Evolutionary conservation across 2,329 filamentous ascomycete species (phyloP).

Genomic region (Colletotrichum limetticola): DNA sequence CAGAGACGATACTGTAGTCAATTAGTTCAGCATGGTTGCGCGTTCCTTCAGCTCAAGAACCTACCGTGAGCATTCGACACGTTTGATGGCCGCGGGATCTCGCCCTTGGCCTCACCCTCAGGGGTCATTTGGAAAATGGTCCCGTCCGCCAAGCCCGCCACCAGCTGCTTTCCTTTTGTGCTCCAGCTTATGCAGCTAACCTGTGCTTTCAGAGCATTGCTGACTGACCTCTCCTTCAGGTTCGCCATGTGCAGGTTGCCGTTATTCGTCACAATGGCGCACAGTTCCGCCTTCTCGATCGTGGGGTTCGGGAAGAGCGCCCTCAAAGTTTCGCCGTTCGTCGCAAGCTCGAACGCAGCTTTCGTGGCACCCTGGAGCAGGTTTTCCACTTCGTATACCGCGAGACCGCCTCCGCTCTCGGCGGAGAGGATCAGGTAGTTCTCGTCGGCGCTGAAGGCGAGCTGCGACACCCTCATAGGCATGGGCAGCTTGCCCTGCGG

Average conservation of each 20-base stretch:
- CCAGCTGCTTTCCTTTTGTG: slow-evolving; percentile 89
- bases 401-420: slow-evolving; percentile 82
- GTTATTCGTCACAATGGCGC: slow-evolving; percentile 82
- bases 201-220: slow-evolving; percentile 73
- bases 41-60: slow-evolving; percentile 40
- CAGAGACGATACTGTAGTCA: slow-evolving; percentile 75
- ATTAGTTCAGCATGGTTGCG: slow-evolving; percentile 41
- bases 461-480: slow-evolving; percentile 82
- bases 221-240: slow-evolving; percentile 74
- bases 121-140: slow-evolving; percentile 85
- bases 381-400: slow-evolving; percentile 81
- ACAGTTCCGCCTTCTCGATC: slow-evolving; percentile 75
- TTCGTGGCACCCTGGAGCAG: slow-evolving; percentile 74
- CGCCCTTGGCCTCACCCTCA: slow-evolving; percentile 79
- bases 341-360: slow-evolving; percentile 79
- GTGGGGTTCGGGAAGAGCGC: slow-evolving; percentile 84
- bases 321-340: slow-evolving; percentile 79
- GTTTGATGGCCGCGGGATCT: slow-evolving; percentile 81
- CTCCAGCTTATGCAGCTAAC: slow-evolving; percentile 94
- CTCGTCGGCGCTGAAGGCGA: slow-evolving; percentile 92
- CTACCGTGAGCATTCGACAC: slow-evolving; percentile 75
- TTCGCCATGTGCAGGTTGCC: slow-evolving; percentile 89
- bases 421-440: slow-evolving; percentile 84
- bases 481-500: slow-evolving; percentile 80
- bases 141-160: slow-evolving; percentile 86